These are phyloP conservation scores for Sporormia fimetaria DNA, from an alignment of 495 filamentous ascomycete species.

Conservation along the genomic window DNA sequence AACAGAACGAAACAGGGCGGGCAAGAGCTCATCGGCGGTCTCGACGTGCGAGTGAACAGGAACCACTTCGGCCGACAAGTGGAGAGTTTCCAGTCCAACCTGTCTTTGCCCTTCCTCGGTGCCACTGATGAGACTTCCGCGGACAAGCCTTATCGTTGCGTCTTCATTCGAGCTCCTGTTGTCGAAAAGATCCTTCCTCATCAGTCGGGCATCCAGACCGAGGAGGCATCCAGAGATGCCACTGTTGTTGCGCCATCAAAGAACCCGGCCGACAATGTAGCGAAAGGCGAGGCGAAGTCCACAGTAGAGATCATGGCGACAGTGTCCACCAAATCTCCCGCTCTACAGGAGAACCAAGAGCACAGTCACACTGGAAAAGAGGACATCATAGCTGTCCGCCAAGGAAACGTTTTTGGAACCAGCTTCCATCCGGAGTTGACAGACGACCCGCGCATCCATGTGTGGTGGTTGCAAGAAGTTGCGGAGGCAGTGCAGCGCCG, in stretches of 20 bases:
- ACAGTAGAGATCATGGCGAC: conserved; percentile 50
- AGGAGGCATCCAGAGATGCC: conserved; percentile 42
- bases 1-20: conserved; percentile 82
- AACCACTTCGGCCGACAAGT: conserved; percentile 93
- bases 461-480: conserved; percentile 84
- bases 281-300: conserved; percentile 16
- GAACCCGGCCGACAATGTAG: conserved; percentile 21
- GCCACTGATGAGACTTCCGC: conserved; percentile 6
- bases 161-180: conserved; percentile 91
- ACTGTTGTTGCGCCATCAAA: conserved; percentile 57
- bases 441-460: conserved; percentile 75
- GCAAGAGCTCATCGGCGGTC: conserved; percentile 84
- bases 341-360: conserved; percentile 10
- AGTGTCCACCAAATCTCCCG: conserved; percentile 36
- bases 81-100: conserved; percentile 76
- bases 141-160: conserved; percentile 52
- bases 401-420: conserved; percentile 91
- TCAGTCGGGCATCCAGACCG: conserved; percentile 40
- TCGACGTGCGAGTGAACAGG: conserved; percentile 83
- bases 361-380: conserved; percentile 38
- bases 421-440: conserved; percentile 97
- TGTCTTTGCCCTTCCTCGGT: conserved; percentile 62
- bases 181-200: conserved; percentile 70
- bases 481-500: conserved; percentile 23
- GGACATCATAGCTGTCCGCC: conserved; percentile 80